These are phyloP conservation scores for Globisporangium canariense DNA, from an alignment of 352 stramenopile genomes.

Conservation along the genomic window DNA sequence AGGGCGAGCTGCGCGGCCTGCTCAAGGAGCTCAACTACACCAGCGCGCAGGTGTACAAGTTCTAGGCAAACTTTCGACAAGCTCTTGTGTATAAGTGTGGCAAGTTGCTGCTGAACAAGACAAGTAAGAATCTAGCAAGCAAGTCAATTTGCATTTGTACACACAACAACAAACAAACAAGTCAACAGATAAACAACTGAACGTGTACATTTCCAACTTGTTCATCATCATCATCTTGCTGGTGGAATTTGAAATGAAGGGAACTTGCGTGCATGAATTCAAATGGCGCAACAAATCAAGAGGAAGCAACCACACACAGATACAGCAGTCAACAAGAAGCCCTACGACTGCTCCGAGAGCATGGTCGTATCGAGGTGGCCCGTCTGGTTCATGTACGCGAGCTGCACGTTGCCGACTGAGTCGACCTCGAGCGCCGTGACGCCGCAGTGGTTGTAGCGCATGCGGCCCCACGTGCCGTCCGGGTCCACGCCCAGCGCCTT, in stretches of 20 bases:
- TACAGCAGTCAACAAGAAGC: neutral
- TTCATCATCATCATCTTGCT: too few species aligned
- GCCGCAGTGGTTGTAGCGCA: constrained; percentile 69
- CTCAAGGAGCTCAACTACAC: constrained; percentile 85
- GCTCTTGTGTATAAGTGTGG: constrained; percentile 84
- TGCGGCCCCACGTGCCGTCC: constrained; percentile 63
- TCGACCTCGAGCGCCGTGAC: constrained; percentile 62
- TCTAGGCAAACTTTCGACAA: constrained; percentile 30
- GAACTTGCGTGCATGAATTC: neutral
- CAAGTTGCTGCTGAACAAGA: neutral
- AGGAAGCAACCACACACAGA: neutral
- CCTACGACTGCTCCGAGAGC: constrained; percentile 49
- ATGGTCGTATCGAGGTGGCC: constrained; percentile 51
- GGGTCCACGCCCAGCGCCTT: constrained; percentile 59
- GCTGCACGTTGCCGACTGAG: constrained; percentile 65
- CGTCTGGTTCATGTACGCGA: constrained; percentile 65
- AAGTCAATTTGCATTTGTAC: neutral
- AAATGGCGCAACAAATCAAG: neutral
- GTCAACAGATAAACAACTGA: neutral
- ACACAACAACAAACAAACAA: neutral
- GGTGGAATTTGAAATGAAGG: neutral
- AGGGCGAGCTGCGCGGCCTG: constrained; percentile 81
- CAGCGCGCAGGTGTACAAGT: constrained; percentile 81
- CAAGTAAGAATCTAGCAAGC: neutral
- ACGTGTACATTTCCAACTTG: too few species aligned